A percentile compares a stretch with the other conserved stretches of the same genome.
Conservation (phyloP, 768 basidiomycete genomes). For the Obba rivulosa region DNA sequence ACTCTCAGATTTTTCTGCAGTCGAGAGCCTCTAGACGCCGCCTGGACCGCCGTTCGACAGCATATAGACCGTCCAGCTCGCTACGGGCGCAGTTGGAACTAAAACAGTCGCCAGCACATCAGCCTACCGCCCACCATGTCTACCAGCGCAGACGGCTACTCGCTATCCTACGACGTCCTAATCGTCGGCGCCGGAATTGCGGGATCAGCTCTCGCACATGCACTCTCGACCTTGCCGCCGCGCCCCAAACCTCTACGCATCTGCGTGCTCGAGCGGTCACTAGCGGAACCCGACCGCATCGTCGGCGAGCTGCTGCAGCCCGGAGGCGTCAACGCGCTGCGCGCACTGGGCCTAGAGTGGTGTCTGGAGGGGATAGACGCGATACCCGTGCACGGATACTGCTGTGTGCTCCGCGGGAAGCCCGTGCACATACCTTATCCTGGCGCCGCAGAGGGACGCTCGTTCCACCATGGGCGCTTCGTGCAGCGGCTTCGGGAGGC, state of each 20-base stretch:
- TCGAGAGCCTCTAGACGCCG: too few species aligned
- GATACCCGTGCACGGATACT: slow-evolving; percentile 79
- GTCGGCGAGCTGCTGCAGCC: slow-evolving; percentile 97
- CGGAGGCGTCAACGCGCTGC: slow-evolving; percentile 74
- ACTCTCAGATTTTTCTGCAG: too few species aligned
- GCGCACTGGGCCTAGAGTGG: slow-evolving; percentile 68
- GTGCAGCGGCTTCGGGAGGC: slow-evolving; percentile 72
- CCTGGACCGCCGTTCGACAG: too few species aligned
- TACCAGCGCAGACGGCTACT: too few species aligned
- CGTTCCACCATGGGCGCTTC: slow-evolving; percentile 93
- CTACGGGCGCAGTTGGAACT: too few species aligned
- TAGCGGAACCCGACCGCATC: slow-evolving; percentile 91
- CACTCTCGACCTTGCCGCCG: slow-evolving; percentile 53
- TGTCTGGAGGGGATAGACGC: slow-evolving; percentile 88
- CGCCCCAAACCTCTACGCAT: slow-evolving; percentile 58
- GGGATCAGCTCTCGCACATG: slow-evolving; percentile 82
- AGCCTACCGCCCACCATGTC: too few species aligned
- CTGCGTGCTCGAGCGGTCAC: slow-evolving; percentile 84
- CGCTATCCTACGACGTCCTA: slow-evolving; percentile 60
- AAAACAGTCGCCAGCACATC: too few species aligned
- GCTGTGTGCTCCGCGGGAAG: slow-evolving; percentile 61
- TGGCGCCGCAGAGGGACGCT: slow-evolving; percentile 59
- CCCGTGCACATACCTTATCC: slow-evolving; percentile 91
- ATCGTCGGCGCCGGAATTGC: slow-evolving; percentile 93
- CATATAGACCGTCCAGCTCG: too few species aligned